phyloP scores from a whole-genome alignment of 2,329 filamentous ascomycete genomes.

The Drechslerella stenobrocha region DNA sequence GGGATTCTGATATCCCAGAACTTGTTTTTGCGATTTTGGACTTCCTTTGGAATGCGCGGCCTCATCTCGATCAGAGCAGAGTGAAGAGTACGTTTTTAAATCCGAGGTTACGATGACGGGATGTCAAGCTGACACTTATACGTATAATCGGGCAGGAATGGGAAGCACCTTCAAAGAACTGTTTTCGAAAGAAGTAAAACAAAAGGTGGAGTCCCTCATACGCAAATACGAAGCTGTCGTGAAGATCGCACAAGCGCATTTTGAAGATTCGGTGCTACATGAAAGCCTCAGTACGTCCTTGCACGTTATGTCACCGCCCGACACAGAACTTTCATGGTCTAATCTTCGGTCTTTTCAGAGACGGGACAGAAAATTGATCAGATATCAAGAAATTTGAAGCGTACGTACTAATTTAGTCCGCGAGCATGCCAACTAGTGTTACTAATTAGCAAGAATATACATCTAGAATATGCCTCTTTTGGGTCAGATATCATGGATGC shows the following conservation, averaged over 20 bases:
- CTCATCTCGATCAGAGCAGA: constrained; percentile 26
- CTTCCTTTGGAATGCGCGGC: constrained; percentile 29
- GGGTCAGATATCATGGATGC: constrained; percentile 16
- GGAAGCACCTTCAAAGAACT: constrained; percentile 31
- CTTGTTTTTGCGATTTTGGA: constrained; percentile 28
- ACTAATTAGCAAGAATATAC: neutral
- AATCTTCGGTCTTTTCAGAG: constrained; percentile 1
- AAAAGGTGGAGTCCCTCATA: constrained; percentile 15
- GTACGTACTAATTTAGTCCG: constrained; percentile 10
- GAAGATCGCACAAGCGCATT: constrained; percentile 19
- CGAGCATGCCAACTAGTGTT: neutral
- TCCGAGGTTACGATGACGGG: neutral
- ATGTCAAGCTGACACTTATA: neutral
- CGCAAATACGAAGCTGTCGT: constrained; percentile 24
- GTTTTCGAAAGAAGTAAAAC: constrained; percentile 25
- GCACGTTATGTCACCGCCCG: neutral
- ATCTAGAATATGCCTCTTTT: constrained; percentile 16
- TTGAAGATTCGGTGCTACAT: constrained; percentile 23
- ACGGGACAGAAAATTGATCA: constrained; percentile 25
- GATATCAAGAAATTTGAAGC: constrained; percentile 15
- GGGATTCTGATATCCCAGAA: constrained; percentile 27
- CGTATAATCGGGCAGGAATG: constrained; percentile 10
- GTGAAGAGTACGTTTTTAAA: constrained; percentile 15
- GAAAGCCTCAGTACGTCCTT: constrained; percentile 30
- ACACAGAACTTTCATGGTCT: neutral